These are phyloP conservation scores for Blastomyces parvus DNA, from an alignment of 2,329 filamentous ascomycete genomes.

Conservation along the genomic window DNA sequence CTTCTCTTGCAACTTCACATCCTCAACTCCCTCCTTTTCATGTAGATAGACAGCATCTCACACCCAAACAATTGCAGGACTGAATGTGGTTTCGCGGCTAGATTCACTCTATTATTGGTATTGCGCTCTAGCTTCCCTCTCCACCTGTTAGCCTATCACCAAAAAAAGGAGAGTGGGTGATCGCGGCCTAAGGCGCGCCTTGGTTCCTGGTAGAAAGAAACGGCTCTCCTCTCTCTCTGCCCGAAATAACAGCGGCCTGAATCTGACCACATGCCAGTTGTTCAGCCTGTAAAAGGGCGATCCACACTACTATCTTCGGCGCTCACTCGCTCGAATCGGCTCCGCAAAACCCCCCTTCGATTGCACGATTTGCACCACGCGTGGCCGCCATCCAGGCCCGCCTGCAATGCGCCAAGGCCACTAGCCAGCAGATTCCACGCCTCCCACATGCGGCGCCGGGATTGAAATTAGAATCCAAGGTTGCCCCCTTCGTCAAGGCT, in stretches of 20 bases:
- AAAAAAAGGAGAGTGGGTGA: neutral
- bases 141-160: neutral
- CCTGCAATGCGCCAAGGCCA: neutral
- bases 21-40: neutral
- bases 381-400: neutral
- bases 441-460: neutral
- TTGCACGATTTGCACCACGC: neutral
- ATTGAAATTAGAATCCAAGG: neutral
- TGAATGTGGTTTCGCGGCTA: neutral
- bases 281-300: neutral
- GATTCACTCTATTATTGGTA: neutral
- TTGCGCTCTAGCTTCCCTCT: neutral
- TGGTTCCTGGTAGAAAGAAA: neutral
- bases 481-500: slow-evolving; percentile 2
- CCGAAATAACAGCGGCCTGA: neutral
- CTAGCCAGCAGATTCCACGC: neutral
- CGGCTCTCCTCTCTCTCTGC: neutral
- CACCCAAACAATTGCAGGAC: neutral
- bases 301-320: neutral
- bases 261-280: neutral
- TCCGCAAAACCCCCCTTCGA: neutral
- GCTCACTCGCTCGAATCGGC: neutral
- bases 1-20: neutral
- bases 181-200: neutral
- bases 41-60: neutral